These are phyloP conservation scores for Hymenotorrendiella dingleyae DNA, from an alignment of 2,329 filamentous ascomycete genomes.

Conservation along the genomic window DNA sequence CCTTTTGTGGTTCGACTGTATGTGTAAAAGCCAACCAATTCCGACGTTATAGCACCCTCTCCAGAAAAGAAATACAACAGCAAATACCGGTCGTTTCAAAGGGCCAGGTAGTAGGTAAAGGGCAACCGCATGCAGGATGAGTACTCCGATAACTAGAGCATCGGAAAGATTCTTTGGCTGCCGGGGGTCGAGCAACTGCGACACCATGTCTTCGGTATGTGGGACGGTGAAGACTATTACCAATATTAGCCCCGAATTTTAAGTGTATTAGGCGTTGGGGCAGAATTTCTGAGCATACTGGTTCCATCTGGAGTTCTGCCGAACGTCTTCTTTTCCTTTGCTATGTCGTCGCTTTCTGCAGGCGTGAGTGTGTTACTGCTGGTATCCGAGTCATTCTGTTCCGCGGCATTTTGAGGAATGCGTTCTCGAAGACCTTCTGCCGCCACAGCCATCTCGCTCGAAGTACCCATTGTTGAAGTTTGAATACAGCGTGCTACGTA, in stretches of 20 bases:
- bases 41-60: conserved; percentile 86
- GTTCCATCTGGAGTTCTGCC: conserved; percentile 86
- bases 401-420: conserved; percentile 7
- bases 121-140: conserved; percentile 67
- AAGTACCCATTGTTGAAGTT: conserved; percentile 12
- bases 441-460: conserved; percentile 1
- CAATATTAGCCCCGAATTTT: not conserved
- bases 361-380: conserved; percentile 14
- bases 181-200: conserved; percentile 87
- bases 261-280: no score
- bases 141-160: conserved; percentile 68
- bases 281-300: conserved; percentile 50
- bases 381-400: conserved; percentile 7
- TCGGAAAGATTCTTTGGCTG: conserved; percentile 95
- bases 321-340: conserved; percentile 69
- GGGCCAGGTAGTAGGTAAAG: conserved; percentile 66
- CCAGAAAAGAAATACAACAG: conserved; percentile 85
- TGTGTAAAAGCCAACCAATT: conserved; percentile 82
- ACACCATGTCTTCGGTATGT: conserved; percentile 97
- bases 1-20: conserved; percentile 83
- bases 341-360: conserved; percentile 25
- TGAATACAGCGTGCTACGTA: conserved; percentile 8
- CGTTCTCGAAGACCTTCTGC: conserved; percentile 26
- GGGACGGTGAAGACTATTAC: conserved; percentile 87
- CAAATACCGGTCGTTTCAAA: conserved; percentile 72